Conservation (phyloP, 108 stramenopile species). For the Cyclotella sp. region DNA sequence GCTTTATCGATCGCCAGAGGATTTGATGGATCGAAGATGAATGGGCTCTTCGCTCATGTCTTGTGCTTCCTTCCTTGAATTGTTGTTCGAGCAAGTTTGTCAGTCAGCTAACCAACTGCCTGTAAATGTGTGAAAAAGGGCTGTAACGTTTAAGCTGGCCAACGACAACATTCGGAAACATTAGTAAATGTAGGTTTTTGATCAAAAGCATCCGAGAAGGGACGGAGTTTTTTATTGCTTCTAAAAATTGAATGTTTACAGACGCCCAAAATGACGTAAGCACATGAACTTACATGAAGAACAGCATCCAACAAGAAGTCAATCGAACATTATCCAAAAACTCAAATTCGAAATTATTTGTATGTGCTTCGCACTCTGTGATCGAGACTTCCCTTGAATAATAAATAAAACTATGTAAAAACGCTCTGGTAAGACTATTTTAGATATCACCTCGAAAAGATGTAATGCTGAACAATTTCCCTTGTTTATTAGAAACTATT, state of each 20-base stretch:
- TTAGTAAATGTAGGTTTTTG: background rate
- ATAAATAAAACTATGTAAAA: no score
- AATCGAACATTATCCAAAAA: no score
- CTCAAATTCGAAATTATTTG: no score
- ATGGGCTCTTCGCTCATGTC: conserved; percentile 17
- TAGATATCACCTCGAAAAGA: no score
- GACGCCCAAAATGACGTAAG: background rate
- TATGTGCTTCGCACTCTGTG: no score
- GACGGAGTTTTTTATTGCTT: background rate
- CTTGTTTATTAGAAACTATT: no score
- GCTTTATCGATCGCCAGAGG: background rate
- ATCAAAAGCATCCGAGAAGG: background rate
- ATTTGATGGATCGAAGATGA: background rate
- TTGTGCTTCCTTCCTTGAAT: background rate
- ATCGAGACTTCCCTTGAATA: no score
- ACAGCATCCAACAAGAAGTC: no score
- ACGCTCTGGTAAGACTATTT: no score
- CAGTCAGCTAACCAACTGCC: background rate
- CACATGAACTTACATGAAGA: background rate
- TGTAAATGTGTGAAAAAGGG: conserved; percentile 6
- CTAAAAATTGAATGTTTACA: background rate
- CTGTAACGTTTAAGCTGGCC: background rate
- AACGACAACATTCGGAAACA: background rate
- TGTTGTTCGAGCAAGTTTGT: background rate
- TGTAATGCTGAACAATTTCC: no score